A percentile compares a stretch with the other conserved stretches of the same genome.
These are phyloP conservation scores for Udeniomyces megalosporus DNA, from an alignment of 768 basidiomycete genomes.

Conservation along the genomic window DNA sequence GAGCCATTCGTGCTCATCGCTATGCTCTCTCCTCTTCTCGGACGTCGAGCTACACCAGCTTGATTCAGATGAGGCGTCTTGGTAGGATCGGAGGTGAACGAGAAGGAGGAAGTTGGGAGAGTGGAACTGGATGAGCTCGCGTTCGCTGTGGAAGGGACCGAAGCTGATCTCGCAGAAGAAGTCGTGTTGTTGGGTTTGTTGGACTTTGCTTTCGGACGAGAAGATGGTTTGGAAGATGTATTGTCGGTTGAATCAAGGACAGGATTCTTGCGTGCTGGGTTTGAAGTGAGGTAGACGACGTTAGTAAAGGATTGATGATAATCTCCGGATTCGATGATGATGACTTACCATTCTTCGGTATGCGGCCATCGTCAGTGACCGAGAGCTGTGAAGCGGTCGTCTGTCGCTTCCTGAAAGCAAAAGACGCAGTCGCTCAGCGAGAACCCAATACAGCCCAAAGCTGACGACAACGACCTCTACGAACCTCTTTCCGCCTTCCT, in stretches of 20 bases:
- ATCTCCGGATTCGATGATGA: no score
- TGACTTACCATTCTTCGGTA: not conserved
- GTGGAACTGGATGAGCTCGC: not conserved
- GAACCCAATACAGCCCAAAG: no score
- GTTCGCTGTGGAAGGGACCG: not conserved
- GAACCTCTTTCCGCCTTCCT: not conserved
- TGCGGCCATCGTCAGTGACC: not conserved
- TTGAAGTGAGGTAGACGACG: no score
- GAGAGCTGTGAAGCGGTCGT: not conserved
- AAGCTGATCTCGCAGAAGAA: not conserved
- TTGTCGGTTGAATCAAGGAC: not conserved
- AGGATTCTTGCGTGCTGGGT: not conserved
- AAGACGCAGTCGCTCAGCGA: no score
- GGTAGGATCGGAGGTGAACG: conserved; percentile 4
- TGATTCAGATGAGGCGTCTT: not conserved
- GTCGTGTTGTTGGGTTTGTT: not conserved
- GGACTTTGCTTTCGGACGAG: not conserved
- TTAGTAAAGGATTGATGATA: no score
- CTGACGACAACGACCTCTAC: not conserved
- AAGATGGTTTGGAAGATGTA: not conserved
- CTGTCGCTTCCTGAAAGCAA: conserved; percentile 1
- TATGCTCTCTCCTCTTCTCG: not conserved
- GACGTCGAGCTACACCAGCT: not conserved
- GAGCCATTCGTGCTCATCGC: conserved; percentile 10
- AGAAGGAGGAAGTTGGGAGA: not conserved